Evolutionary conservation across 345 rosid species (phyloP).

Genomic region (Psidium guajava): DNA sequence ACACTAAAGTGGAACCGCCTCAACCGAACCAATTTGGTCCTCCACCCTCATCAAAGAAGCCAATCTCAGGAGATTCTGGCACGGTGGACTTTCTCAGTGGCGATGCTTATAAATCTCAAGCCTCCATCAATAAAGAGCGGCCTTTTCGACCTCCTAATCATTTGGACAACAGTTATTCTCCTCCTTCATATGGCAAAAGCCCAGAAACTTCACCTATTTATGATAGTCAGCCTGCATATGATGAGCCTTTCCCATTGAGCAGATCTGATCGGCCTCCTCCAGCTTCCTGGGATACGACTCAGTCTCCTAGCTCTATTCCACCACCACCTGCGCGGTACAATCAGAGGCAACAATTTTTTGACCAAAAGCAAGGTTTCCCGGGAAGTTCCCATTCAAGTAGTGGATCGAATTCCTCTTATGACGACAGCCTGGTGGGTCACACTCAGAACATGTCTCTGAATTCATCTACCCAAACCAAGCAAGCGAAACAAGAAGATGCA

Average conservation of each 20-base stretch:
- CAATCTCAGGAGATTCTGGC: slow-evolving; percentile 33
- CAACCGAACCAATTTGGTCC: slow-evolving; percentile 46
- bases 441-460: slow-evolving; percentile 62
- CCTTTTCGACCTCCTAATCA: slow-evolving; percentile 17
- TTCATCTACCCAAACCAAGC: slow-evolving; percentile 35
- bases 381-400: slow-evolving; percentile 27
- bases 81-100: slow-evolving; percentile 76
- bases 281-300: slow-evolving; percentile 63
- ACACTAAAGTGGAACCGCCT: slow-evolving; percentile 17
- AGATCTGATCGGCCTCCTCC: slow-evolving; percentile 54
- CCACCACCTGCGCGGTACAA: slow-evolving; percentile 63
- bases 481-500: slow-evolving; percentile 80
- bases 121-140: slow-evolving; percentile 18
- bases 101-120: slow-evolving; percentile 54
- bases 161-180: slow-evolving; percentile 24
- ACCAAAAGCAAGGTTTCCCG: slow-evolving; percentile 13
- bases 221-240: slow-evolving; percentile 36
- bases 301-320: slow-evolving; percentile 29
- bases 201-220: slow-evolving; percentile 22
- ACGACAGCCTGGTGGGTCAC: slow-evolving; percentile 61
- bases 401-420: slow-evolving; percentile 56
- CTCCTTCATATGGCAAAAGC: slow-evolving; percentile 8
- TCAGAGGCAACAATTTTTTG: slow-evolving; percentile 74
- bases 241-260: slow-evolving; percentile 47
- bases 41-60: slow-evolving; percentile 65